Evolutionary conservation across 306 rosid genomes (phyloP).

Genomic region (Biancaea sappan): DNA sequence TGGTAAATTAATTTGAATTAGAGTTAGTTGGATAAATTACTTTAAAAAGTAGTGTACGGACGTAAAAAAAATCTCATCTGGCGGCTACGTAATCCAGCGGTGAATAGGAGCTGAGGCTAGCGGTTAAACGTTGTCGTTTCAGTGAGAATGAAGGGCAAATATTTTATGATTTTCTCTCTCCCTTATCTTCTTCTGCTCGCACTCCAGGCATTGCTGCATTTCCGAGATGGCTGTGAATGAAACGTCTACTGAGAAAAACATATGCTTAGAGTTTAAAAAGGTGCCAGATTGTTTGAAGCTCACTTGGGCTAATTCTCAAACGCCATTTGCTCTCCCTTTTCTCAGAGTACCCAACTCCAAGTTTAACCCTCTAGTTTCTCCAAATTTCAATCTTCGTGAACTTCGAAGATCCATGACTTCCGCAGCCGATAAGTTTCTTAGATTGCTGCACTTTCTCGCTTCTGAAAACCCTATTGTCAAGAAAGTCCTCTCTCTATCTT

Average conservation of each 20-base stretch:
- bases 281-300: conserved; percentile 38
- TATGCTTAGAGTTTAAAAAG: conserved; percentile 21
- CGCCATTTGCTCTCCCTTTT: conserved; percentile 57
- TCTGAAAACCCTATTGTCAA: conserved; percentile 59
- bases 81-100: conserved; percentile 2
- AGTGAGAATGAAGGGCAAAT: not conserved
- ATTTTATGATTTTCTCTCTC: not conserved
- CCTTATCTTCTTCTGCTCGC: conserved; percentile 36
- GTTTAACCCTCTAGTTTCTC: conserved; percentile 34
- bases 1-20: too few species aligned
- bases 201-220: not conserved
- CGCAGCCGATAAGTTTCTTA: conserved; percentile 42
- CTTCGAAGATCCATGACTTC: conserved; percentile 44
- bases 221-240: conserved; percentile 53
- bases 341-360: conserved; percentile 41
- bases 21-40: too few species aligned
- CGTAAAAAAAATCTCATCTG: too few species aligned
- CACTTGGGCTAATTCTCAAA: conserved; percentile 53
- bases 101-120: not conserved
- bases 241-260: conserved; percentile 29
- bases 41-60: too few species aligned
- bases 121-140: conserved; percentile 38
- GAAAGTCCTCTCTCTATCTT: conserved; percentile 48
- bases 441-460: conserved; percentile 49
- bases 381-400: conserved; percentile 43